A percentile compares a stretch with the other conserved stretches of the same genome.
Evolutionary conservation across 148 eudicot species (phyloP).

Genomic region (Talinum fruticosum): DNA sequence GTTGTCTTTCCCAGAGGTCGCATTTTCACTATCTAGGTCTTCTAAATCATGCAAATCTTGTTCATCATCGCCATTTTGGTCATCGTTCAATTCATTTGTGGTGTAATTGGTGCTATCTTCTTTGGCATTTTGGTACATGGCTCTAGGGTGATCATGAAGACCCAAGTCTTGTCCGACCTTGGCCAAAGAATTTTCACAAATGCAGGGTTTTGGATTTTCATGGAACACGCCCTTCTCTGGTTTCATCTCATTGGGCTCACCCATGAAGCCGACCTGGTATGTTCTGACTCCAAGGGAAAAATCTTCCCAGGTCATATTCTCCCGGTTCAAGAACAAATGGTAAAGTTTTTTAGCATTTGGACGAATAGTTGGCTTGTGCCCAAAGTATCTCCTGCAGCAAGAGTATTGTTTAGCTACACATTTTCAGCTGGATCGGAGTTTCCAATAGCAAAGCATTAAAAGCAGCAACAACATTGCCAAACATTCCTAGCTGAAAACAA

Average conservation of each 20-base stretch:
- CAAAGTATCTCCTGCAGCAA: slow-evolving; percentile 68
- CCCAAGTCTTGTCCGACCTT: slow-evolving; percentile 14
- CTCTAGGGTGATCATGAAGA: slow-evolving; percentile 4
- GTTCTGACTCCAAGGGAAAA: slow-evolving; percentile 45
- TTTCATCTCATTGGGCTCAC: slow-evolving; percentile 61
- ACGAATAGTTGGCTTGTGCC: slow-evolving; percentile 84
- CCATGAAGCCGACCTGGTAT: slow-evolving; percentile 67
- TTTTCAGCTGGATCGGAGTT: neutral
- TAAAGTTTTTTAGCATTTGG: slow-evolving; percentile 73
- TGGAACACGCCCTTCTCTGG: slow-evolving; percentile 64
- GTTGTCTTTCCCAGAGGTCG: slow-evolving; percentile 10
- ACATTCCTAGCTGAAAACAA: neutral
- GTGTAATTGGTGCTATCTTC: slow-evolving; percentile 20
- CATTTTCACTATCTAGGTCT: slow-evolving; percentile 21
- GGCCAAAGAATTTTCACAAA: slow-evolving; percentile 41
- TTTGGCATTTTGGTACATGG: neutral
- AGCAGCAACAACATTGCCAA: neutral
- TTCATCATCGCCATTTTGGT: slow-evolving; percentile 39
- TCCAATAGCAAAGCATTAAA: neutral
- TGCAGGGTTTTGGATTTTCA: slow-evolving; percentile 71
- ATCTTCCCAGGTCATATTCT: slow-evolving; percentile 61
- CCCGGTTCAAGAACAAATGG: slow-evolving; percentile 41
- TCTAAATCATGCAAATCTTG: slow-evolving; percentile 38
- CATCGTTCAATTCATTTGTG: slow-evolving; percentile 28
- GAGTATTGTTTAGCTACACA: neutral